phyloP scores from a whole-genome alignment of 2,329 filamentous ascomycete species.

The Diaporthe longicolla region DNA sequence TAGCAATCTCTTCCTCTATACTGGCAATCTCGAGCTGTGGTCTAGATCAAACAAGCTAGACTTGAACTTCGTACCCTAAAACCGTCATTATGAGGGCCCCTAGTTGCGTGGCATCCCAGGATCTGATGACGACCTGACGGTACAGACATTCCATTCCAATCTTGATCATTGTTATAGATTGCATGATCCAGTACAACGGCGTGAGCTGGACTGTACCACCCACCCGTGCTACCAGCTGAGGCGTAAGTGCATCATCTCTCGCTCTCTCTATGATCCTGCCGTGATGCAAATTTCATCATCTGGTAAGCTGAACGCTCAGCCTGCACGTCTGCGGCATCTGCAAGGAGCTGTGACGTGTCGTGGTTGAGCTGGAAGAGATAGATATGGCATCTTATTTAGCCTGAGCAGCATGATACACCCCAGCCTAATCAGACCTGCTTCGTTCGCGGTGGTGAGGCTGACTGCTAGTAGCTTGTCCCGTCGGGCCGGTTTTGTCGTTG shows the following conservation, averaged over 20 bases:
- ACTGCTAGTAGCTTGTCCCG: slow-evolving; percentile 5
- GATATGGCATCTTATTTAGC: slow-evolving; percentile 31
- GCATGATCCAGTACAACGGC: background rate
- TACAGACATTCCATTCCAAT: slow-evolving; percentile 30
- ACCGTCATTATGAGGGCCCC: slow-evolving; percentile 79
- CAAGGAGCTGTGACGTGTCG: slow-evolving; percentile 11
- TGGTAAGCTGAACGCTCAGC: slow-evolving; percentile 44
- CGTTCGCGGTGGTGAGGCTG: slow-evolving; percentile 37
- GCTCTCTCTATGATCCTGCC: background rate
- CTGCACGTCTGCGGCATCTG: slow-evolving; percentile 22
- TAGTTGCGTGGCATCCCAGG: slow-evolving; percentile 71
- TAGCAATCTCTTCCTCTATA: slow-evolving; percentile 53
- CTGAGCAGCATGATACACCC: slow-evolving; percentile 27
- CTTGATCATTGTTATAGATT: background rate
- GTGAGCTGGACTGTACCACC: background rate
- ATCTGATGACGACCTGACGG: slow-evolving; percentile 76
- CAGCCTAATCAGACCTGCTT: slow-evolving; percentile 7
- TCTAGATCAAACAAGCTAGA: slow-evolving; percentile 65
- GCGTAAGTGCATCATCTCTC: slow-evolving; percentile 38
- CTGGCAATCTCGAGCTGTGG: slow-evolving; percentile 68
- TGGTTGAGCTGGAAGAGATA: slow-evolving; percentile 42
- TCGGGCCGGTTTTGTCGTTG: background rate
- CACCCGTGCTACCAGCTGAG: background rate
- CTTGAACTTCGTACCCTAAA: slow-evolving; percentile 64
- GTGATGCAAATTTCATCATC: slow-evolving; percentile 41